Conservation (phyloP, 106 monocot species). For the Triglochin maritima region DNA sequence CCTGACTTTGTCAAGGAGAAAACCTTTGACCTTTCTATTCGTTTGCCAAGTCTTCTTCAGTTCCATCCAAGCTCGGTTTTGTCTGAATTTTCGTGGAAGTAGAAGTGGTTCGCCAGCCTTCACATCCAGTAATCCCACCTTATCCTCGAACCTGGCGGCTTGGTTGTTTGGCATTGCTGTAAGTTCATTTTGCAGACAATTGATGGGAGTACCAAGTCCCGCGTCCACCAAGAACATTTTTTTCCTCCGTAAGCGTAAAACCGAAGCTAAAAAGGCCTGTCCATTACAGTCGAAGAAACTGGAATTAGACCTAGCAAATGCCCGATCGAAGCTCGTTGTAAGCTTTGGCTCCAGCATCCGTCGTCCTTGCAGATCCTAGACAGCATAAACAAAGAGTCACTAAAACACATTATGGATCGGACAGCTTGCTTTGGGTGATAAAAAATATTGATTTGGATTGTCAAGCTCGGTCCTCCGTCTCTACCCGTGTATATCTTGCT, state of each 20-base stretch:
- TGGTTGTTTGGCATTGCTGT: slow-evolving; percentile 1
- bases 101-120: neutral
- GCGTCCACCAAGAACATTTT: neutral
- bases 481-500: too few species aligned
- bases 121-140: neutral
- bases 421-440: too few species aligned
- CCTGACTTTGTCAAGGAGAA: neutral
- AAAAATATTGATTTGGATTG: too few species aligned
- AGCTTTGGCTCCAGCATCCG: neutral
- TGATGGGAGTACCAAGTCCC: neutral
- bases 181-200: neutral
- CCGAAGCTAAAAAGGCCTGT: neutral
- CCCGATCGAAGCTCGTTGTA: neutral
- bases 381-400: too few species aligned
- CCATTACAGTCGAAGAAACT: neutral
- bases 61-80: neutral
- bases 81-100: neutral
- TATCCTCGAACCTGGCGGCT: neutral
- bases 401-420: too few species aligned
- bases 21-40: neutral
- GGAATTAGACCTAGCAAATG: neutral
- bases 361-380: too few species aligned
- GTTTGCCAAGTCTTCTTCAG: neutral
- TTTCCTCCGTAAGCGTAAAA: neutral
- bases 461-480: too few species aligned